Base-by-base conservation (phyloP, 768 basidiomycete genomes). In the Mycena crocata region DNA sequence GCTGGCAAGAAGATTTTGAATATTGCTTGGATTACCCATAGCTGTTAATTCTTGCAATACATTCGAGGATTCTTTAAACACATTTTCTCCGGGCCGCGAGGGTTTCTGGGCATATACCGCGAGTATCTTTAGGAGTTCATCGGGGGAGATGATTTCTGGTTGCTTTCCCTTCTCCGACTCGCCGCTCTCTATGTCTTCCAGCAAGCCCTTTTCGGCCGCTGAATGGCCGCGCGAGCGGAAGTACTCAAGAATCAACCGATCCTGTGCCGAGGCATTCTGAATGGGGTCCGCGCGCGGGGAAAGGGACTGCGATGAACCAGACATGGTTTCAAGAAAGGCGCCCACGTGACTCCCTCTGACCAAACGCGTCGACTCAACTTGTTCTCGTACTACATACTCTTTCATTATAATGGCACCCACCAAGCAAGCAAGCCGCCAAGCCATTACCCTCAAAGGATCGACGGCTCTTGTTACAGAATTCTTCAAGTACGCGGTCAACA, bases 401-500 rank as follows among this genome's bases (percentile, higher is more conserved):
- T 24, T 3, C 28, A 69, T 66, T 68, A 19, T n/a, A n/a, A n/a
- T n/a, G 83, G 78, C 82, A 32, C 77, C 82, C 34, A 34, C 74
- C 32, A 87, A 82, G 71, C 86, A 87, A 78, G 83, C 84, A 39
- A 84, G 82, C 39, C 88, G 89, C 45, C 91, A 93, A 67, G 89
- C 92, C 5, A 97, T 99, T 71, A 96, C 94, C 0, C 91, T 99
- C 79, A 98, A 98, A 74, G 98, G 98, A 3, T 97, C 95, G 0
- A 95, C 95, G 3, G 86, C 89, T 42, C 86, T 98, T 23, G 97
- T 99, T 62, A 97, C 95, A 0, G 98, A 99, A 73, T 99, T 99
- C 85, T 99, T 99, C 86, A 98, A 98, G 82, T 99, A 96, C 79
- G 93, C 94, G n/a, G 95, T 95, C 71, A 98, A 98, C 83, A 96